A percentile compares a stretch with the other conserved stretches of the same genome.
phyloP scores from a whole-genome alignment of 257 asterid genomes.

The Plantago ovata region DNA sequence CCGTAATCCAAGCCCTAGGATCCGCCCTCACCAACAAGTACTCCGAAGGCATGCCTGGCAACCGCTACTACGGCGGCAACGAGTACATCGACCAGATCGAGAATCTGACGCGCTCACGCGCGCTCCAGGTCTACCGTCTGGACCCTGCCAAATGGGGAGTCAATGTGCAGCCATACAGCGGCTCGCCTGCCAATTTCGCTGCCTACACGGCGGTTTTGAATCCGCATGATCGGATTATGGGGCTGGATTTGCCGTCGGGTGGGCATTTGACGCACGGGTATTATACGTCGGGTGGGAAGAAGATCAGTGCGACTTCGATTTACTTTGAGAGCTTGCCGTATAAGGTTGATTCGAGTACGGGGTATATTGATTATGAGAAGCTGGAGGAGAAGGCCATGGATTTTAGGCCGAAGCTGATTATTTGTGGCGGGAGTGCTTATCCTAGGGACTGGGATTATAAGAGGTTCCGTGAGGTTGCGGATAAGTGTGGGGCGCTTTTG shows the following conservation, averaged over 20 bases:
- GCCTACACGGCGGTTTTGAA: conserved; percentile 83
- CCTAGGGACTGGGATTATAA: conserved; percentile 81
- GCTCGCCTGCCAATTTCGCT: conserved; percentile 95
- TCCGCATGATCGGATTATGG: conserved; percentile 98
- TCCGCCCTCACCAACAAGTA: conserved; percentile 89
- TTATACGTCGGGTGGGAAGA: conserved; percentile 89
- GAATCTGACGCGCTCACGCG: conserved; percentile 72
- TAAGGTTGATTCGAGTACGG: conserved; percentile 90
- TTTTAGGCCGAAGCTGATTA: conserved; percentile 94
- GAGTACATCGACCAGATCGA: conserved; percentile 95
- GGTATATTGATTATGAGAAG: conserved; percentile 82
- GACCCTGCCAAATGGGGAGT: conserved; percentile 93
- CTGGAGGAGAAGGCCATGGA: conserved; percentile 96
- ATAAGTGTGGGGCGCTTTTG: conserved; percentile 93
- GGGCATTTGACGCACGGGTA: conserved; percentile 98
- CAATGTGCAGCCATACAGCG: conserved; percentile 93
- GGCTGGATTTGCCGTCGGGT: conserved; percentile 96
- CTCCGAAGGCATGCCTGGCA: conserved; percentile 93
- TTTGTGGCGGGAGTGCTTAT: conserved; percentile 79
- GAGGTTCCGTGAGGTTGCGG: conserved; percentile 83
- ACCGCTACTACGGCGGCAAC: conserved; percentile 92
- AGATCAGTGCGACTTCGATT: conserved; percentile 92
- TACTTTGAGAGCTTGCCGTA: conserved; percentile 90
- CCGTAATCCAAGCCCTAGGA: conserved; percentile 94
- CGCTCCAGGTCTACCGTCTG: conserved; percentile 80